These are phyloP conservation scores for Helianthus annuus DNA, from an alignment of 129 eudicot genomes.

Conservation along the genomic window HanXRQr2.0-SUNRISE NC_035448.2:178324889-178325388, in stretches of 20 bases:
- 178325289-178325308: too few species aligned
- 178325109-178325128: slow-evolving; percentile 97
- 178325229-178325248: too few species aligned
- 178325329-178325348: too few species aligned
- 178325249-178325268: too few species aligned
- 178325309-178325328: too few species aligned
- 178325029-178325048: slow-evolving; percentile 91
- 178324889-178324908: neutral
- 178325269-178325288: too few species aligned
- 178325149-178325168: neutral
- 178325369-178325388: too few species aligned
- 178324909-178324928: slow-evolving; percentile 69
- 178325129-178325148: slow-evolving; percentile 1
- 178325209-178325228: too few species aligned
- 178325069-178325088: slow-evolving; percentile 74
- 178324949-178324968: slow-evolving; percentile 87
- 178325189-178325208: neutral
- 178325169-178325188: neutral
- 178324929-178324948: slow-evolving; percentile 83
- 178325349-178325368: too few species aligned
- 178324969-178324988: slow-evolving; percentile 97
- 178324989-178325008: slow-evolving; percentile 94
- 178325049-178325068: slow-evolving; percentile 87
- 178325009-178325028: slow-evolving; percentile 94
- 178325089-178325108: slow-evolving; percentile 97